Evolutionary conservation across 1,139 yeast genomes (phyloP).

Genomic region (Hansenula sp.): DNA sequence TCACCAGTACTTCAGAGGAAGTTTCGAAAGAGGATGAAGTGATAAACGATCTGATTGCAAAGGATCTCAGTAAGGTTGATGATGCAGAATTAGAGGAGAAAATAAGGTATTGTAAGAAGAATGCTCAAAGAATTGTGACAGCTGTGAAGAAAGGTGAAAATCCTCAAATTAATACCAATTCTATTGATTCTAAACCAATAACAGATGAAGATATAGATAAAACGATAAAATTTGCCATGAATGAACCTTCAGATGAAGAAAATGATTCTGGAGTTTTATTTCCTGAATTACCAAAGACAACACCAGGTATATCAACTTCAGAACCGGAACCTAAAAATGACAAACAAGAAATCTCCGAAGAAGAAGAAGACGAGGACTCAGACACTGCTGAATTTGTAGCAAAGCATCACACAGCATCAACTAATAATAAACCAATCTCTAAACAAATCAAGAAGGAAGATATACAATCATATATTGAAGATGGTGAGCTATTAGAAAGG

Average conservation of each 20-base stretch:
- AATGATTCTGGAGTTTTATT: conserved; percentile 3
- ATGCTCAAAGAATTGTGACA: neutral
- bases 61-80: conserved; percentile 3
- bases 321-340: neutral
- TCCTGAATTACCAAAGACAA: conserved; percentile 6
- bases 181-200: conserved; percentile 2
- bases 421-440: neutral
- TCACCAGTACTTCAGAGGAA: neutral
- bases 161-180: neutral
- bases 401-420: neutral
- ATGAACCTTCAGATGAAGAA: conserved; percentile 2
- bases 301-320: neutral
- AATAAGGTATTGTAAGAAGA: conserved; percentile 5
- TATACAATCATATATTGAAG: conserved; percentile 44
- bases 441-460: conserved; percentile 20
- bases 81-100: conserved; percentile 8
- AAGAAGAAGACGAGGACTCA: neutral
- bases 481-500: conserved; percentile 49
- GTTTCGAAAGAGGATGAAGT: conserved; percentile 6
- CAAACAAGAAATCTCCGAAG: neutral
- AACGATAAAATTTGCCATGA: conserved; percentile 4
- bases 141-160: conserved; percentile 1
- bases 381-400: neutral
- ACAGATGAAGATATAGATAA: conserved; percentile 9
- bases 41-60: conserved; percentile 1